Evolutionary conservation across 257 asterid genomes (phyloP), one percentile per base, ranked within the genome.

Genomic region (Solanum tarapatanum): DNA sequence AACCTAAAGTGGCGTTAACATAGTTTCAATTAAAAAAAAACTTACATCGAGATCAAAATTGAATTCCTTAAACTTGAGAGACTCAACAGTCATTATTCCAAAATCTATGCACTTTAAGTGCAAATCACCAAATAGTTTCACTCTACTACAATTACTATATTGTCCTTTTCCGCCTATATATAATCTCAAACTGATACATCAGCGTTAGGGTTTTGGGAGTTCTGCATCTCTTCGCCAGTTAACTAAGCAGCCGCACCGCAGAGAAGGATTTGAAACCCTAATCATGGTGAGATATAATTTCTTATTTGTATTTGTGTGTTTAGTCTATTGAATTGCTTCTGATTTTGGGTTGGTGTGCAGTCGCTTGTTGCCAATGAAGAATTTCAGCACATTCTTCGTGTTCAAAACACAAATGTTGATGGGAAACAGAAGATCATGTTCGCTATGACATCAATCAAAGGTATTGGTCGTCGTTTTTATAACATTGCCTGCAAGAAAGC

Each of bases 371-470:
- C 85, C 10, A 45, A 80, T 80, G 85, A 80, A 80, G 85, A 80
- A 2, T 80, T 80, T 80, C 68, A 80, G 68, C 85, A 80, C 68
- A 80, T 80, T 14, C 85, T 80, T 28, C 85, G 68, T 80, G 85
- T 80, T 4, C 85, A 80, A 16, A 80, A 80, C 85, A 80, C 85
- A 7, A 80, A 80, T 5, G 85, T 80, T 1, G 85, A 80, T 28
- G 85, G 85, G 28, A 80, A 80, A 17, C 85, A 80, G 41, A 80
- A 80, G 68, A 80, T 80, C 33, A 80, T 80, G 85, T 80, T 80
- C 39, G 85, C 85, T 26, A 80, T 80, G 85, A 80, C 85, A 14
- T 80, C 85, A 16, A 80, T 80, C 68, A 80, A 80, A 80, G 85
- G 85, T 80, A 80, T 80, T 4, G 85, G 85, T 3, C 85, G 85